Evolutionary conservation across 306 rosid species (phyloP).

Genomic region (Vigna unguiculata): DNA sequence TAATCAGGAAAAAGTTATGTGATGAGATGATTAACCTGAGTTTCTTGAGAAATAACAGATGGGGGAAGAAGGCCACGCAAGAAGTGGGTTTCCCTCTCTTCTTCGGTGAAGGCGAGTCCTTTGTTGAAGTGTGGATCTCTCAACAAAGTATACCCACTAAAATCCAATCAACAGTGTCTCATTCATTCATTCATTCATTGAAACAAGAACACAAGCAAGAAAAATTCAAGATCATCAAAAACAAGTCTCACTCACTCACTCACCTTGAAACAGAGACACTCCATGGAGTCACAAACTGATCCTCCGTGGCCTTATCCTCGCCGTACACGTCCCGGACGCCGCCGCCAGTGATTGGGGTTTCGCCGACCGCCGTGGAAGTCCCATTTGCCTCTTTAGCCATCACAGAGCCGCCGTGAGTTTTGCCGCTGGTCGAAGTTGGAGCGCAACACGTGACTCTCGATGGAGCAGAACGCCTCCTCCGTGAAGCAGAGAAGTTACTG

Average conservation of each 20-base stretch:
- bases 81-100: conserved; percentile 94
- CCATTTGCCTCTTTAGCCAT: conserved; percentile 61
- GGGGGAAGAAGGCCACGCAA: conserved; percentile 98
- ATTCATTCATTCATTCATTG: conserved; percentile 7
- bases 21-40: conserved; percentile 68
- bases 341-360: conserved; percentile 47
- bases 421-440: conserved; percentile 42
- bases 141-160: conserved; percentile 86
- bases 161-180: not conserved
- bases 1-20: not conserved
- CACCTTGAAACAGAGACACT: conserved; percentile 87
- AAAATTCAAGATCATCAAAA: not conserved
- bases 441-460: conserved; percentile 58
- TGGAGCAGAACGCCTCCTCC: conserved; percentile 49
- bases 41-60: conserved; percentile 67
- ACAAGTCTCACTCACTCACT: not conserved
- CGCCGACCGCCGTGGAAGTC: conserved; percentile 50
- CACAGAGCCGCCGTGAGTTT: conserved; percentile 51
- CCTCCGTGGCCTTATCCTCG: conserved; percentile 81
- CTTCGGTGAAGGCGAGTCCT: conserved; percentile 90
- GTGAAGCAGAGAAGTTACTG: conserved; percentile 45
- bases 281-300: conserved; percentile 88
- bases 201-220: not conserved
- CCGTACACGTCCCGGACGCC: conserved; percentile 76
- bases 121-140: conserved; percentile 94